Percentiles rank a stretch among this genome's conserved stretches.
Evolutionary conservation across 2,329 filamentous ascomycete species (phyloP).

Genomic region (Scortechinia acanthostroma): DNA sequence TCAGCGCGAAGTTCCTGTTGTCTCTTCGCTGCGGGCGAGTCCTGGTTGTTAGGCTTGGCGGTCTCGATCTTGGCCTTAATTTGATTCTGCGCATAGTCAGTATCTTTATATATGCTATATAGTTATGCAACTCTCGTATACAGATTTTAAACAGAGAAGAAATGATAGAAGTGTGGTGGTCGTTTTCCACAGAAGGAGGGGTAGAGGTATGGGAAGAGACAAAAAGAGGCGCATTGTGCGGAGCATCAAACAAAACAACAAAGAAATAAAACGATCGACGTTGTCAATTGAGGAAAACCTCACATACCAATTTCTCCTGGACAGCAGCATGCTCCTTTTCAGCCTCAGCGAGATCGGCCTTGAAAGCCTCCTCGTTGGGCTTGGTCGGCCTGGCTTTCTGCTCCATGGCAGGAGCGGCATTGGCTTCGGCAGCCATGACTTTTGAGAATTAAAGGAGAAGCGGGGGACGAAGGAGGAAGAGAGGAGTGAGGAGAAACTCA

Average conservation of each 20-base stretch:
- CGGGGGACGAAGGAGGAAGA: constrained; percentile 5
- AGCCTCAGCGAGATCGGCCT: constrained; percentile 69
- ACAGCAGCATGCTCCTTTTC: constrained; percentile 80
- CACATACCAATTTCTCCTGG: constrained; percentile 64
- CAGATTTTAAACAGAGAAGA: too few relatives aligned
- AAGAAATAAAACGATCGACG: not conserved
- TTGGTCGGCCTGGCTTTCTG: constrained; percentile 60
- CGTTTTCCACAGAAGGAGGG: too few relatives aligned
- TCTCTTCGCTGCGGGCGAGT: constrained; percentile 76
- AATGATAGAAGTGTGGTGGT: too few relatives aligned
- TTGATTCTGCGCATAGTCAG: constrained; percentile 54
- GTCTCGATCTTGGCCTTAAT: constrained; percentile 83
- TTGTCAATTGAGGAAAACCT: constrained; percentile 3
- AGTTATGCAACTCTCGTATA: not conserved
- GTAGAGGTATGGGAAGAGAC: not conserved
- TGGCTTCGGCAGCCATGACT: not conserved
- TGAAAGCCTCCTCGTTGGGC: constrained; percentile 81
- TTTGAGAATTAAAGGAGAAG: not conserved
- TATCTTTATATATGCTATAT: not conserved
- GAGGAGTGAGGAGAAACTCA: constrained; percentile 9
- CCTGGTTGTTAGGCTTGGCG: constrained; percentile 69
- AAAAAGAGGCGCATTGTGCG: constrained; percentile 8
- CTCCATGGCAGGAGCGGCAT: not conserved
- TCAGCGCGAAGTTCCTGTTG: constrained; percentile 79
- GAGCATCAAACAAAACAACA: constrained; percentile 6